phyloP scores from a whole-genome alignment of 2,329 filamentous ascomycete species.

The Cercospora berteroae region DNA sequence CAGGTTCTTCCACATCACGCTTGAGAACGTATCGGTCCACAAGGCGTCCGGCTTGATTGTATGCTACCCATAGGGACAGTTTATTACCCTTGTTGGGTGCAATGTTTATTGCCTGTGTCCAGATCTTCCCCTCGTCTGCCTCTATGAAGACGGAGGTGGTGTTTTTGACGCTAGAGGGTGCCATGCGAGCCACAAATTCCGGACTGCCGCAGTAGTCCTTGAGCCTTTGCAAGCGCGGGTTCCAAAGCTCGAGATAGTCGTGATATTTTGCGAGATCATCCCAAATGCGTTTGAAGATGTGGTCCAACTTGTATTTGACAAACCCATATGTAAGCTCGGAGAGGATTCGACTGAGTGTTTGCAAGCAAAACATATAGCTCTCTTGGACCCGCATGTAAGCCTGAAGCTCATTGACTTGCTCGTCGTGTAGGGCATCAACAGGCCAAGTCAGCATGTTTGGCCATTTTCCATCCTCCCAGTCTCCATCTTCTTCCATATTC shows the following conservation, averaged over 20 bases:
- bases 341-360: neutral
- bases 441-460: neutral
- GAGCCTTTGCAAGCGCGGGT: neutral
- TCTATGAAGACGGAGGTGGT: neutral
- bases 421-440: neutral
- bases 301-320: neutral
- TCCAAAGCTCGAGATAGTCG: neutral
- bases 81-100: neutral
- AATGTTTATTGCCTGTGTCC: neutral
- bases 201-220: neutral
- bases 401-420: slow-evolving; percentile 1
- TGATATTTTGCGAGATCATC: neutral
- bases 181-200: neutral
- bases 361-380: neutral
- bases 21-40: slow-evolving; percentile 4
- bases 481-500: neutral
- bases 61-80: slow-evolving; percentile 3
- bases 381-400: neutral
- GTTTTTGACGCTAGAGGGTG: neutral
- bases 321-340: neutral
- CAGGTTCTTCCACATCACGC: neutral
- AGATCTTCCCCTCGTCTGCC: neutral
- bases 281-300: neutral
- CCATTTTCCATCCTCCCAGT: neutral
- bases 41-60: neutral